Evolutionary conservation across 129 eudicot species (phyloP).

Genomic region (Flaveria sonorensis): DNA sequence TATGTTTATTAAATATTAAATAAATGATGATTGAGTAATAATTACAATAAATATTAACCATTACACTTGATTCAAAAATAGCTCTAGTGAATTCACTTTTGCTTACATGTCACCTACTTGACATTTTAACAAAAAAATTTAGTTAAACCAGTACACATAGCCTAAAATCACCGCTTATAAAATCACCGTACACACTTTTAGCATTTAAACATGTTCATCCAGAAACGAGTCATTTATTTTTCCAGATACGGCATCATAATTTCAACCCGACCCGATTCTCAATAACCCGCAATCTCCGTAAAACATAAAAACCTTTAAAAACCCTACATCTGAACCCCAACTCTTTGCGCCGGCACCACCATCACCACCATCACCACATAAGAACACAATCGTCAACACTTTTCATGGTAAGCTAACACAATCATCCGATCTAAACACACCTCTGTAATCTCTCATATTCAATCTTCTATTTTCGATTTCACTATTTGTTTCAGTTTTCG

Average conservation of each 20-base stretch:
- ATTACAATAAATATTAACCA: too few species aligned
- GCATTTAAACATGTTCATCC: too few species aligned
- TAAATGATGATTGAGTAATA: too few species aligned
- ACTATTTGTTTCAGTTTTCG: neutral
- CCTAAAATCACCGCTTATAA: too few species aligned
- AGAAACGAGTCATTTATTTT: too few species aligned
- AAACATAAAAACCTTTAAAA: neutral
- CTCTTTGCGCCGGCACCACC: neutral
- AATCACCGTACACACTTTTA: too few species aligned
- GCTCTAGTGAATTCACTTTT: too few species aligned
- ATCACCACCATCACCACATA: neutral
- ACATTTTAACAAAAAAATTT: too few species aligned
- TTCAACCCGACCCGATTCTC: conserved; percentile 5
- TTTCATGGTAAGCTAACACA: conserved; percentile 8
- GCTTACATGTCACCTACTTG: too few species aligned
- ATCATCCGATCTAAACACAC: neutral
- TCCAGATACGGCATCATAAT: neutral
- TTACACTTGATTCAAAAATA: too few species aligned
- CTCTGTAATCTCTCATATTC: neutral
- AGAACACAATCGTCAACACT: neutral
- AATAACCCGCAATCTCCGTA: neutral
- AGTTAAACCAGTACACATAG: too few species aligned
- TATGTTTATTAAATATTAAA: too few species aligned
- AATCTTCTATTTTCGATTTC: neutral
- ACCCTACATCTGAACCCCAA: neutral